Evolutionary conservation across 2,329 filamentous ascomycete species (phyloP), one percentile per base, ranked within the genome.

Genomic region (Thermothelomyces thermophilus): DNA sequence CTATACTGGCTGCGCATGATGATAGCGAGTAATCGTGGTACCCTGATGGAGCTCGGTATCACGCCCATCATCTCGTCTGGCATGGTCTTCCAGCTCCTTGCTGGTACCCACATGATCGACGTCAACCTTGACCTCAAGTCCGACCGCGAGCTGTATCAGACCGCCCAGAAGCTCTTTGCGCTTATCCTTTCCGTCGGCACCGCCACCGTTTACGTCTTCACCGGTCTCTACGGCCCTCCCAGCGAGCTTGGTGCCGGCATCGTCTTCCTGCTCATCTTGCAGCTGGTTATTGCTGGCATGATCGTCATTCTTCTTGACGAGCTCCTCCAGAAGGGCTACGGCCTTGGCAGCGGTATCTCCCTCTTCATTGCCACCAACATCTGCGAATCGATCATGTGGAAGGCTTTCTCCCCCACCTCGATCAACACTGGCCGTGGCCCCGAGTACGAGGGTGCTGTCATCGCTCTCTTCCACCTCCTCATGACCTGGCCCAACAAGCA

Each of bases 1-100:
- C 80, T 98, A 65, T 98, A 98, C 83, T 98, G 93, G 93, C 81
- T 98, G 67, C 87, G 93, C 73, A 97, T 98, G 91, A 96, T 98
- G 84, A 83, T 97, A 82, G 93, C 93, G 67, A 95, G 89, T 86
- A 98, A 98, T 72, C 84, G 90, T 66, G 90, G 90, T 72, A 95
- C 90, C 22, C 71, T 95, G 70, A 95, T 95, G 90, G 90, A 95
- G 68, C 68, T 95, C 75, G 90, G 90, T 77, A 93, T 97, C 64
- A 95, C 93, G 20, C 94, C 94, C 64, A 98, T 98, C 73, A 97
- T 98, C 74, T 96, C 93, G 54, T 97, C 93, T 33, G 93, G 93
- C 73, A 98, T 98, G 93, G 90, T 98, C 66, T 98, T 98, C 83
- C 93, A 98, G 84, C 90, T 98, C 66, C 87, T 98, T 60, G 93